phyloP scores from a whole-genome alignment of 768 basidiomycete genomes.

The Auricularia cornea region DNA sequence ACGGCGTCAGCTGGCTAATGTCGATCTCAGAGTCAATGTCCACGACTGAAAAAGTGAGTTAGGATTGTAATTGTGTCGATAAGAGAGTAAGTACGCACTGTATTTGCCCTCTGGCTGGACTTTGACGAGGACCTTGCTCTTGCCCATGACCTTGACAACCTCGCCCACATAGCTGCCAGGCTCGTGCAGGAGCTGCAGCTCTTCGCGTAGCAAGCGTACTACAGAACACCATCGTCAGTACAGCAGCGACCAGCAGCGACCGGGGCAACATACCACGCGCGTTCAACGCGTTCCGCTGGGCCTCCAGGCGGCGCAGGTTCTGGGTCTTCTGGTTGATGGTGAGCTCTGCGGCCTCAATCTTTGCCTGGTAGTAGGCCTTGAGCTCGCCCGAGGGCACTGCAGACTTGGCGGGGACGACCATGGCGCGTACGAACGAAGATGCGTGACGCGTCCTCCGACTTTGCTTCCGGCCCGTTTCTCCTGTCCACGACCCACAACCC shows the following conservation, averaged over 20 bases:
- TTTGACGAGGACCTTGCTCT: slow-evolving; percentile 97
- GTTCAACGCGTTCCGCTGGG: slow-evolving; percentile 94
- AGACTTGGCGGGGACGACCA: slow-evolving; percentile 1
- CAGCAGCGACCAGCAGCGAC: not conserved
- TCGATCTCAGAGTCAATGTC: slow-evolving; percentile 88
- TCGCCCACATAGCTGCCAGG: slow-evolving; percentile 98
- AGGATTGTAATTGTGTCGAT: too few relatives aligned
- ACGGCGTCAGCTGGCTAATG: slow-evolving; percentile 66
- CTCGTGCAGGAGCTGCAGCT: slow-evolving; percentile 86
- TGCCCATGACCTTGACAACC: slow-evolving; percentile 97
- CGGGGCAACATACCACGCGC: slow-evolving; percentile 62
- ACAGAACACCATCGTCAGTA: not conserved
- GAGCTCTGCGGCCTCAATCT: slow-evolving; percentile 89
- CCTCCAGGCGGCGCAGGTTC: slow-evolving; percentile 90
- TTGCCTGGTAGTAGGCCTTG: slow-evolving; percentile 90
- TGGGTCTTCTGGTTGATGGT: slow-evolving; percentile 95
- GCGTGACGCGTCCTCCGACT: not conserved
- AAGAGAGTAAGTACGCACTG: slow-evolving; percentile 63
- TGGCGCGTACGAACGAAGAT: not conserved
- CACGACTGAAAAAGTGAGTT: slow-evolving; percentile 78
- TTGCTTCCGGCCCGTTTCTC: not conserved
- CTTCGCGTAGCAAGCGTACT: slow-evolving; percentile 89
- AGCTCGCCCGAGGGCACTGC: slow-evolving; percentile 51
- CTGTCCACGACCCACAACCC: not conserved
- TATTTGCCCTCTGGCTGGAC: slow-evolving; percentile 99